Percentiles rank a stretch among this genome's conserved stretches.
Evolutionary conservation across 768 basidiomycete genomes (phyloP).

Genomic region (Suillus ampliporus): DNA sequence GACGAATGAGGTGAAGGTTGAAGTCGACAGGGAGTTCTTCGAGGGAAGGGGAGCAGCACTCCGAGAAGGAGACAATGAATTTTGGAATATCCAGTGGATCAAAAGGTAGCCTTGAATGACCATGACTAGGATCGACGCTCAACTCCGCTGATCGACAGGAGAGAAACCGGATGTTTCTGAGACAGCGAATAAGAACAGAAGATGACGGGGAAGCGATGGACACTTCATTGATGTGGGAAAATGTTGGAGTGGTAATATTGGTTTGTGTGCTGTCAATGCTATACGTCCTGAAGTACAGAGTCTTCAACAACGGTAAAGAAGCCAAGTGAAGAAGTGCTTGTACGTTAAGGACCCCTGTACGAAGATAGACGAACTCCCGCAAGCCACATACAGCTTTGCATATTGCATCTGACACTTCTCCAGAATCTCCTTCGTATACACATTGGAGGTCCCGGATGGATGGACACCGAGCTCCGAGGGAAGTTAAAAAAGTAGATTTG

Average conservation of each 20-base stretch:
- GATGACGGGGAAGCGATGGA: not conserved
- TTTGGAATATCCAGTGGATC: not conserved
- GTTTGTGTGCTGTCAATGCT: not conserved
- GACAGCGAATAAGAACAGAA: not conserved
- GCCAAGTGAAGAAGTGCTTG: not conserved
- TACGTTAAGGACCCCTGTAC: not conserved
- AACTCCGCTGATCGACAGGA: not conserved
- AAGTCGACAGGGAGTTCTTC: not conserved
- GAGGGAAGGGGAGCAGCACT: not conserved
- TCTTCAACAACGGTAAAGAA: slow-evolving; percentile 1
- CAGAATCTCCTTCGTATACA: not conserved
- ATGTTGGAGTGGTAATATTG: not conserved
- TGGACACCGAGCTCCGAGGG: not conserved
- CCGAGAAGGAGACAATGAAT: not conserved
- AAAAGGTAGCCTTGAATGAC: not conserved
- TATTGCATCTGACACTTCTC: not conserved
- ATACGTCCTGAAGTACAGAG: not conserved
- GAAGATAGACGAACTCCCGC: not conserved
- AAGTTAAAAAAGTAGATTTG: not conserved
- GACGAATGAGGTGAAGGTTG: not conserved
- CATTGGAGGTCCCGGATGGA: not conserved
- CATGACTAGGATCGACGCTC: not conserved
- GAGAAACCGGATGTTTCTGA: not conserved
- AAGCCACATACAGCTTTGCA: not conserved
- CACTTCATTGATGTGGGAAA: not conserved